Conservation (phyloP, 2,329 filamentous ascomycete species). For the Penicillium sp. region DNA sequence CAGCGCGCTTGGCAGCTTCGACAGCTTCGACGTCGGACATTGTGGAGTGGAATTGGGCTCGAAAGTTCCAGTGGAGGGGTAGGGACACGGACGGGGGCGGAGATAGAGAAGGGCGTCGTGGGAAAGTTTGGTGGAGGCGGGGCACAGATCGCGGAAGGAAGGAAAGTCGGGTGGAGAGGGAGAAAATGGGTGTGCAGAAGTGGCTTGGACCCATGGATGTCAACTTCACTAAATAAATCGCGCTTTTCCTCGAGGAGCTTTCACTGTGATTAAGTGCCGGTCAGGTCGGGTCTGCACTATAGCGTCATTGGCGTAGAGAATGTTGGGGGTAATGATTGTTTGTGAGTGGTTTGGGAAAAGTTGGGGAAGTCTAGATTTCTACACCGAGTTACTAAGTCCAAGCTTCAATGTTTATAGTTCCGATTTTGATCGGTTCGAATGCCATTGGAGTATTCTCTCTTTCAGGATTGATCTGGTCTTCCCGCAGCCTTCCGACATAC, state of each 20-base stretch:
- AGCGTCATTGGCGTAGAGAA: conserved; percentile 11
- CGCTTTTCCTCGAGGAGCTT: neutral
- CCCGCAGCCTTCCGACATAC: too few relatives aligned
- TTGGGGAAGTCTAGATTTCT: neutral
- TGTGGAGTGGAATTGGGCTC: conserved; percentile 23
- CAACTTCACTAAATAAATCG: neutral
- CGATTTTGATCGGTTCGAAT: neutral
- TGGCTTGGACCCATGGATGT: conserved; percentile 9
- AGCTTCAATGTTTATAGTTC: neutral
- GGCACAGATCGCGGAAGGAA: neutral
- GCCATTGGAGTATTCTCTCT: too few relatives aligned
- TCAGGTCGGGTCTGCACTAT: conserved; percentile 2
- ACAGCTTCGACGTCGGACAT: conserved; percentile 55
- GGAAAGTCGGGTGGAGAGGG: neutral
- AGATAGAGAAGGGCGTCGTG: neutral
- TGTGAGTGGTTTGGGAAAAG: neutral
- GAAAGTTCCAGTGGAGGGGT: conserved; percentile 8
- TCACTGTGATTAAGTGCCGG: neutral
- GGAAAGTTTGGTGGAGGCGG: neutral
- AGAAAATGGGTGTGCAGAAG: conserved; percentile 1
- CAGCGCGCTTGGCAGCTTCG: conserved; percentile 61
- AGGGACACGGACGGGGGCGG: neutral
- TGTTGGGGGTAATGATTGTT: neutral
- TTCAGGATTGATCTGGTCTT: neutral
- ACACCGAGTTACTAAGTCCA: neutral